These are phyloP conservation scores for Trametes sanguinea DNA, from an alignment of 768 basidiomycete genomes.

Conservation along the genomic window DNA sequence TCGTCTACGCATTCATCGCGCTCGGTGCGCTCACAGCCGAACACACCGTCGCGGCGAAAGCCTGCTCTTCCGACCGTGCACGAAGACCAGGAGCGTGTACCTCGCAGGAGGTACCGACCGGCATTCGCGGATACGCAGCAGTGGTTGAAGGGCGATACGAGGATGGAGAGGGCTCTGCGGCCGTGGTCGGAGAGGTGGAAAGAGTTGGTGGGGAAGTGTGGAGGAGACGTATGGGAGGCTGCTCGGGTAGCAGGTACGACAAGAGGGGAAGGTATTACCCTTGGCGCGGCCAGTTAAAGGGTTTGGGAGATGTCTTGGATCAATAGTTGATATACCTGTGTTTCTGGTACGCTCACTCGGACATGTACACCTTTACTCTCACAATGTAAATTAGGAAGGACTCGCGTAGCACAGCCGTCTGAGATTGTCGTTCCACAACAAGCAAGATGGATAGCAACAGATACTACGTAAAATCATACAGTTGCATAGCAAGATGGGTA, in stretches of 20 bases:
- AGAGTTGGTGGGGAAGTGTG: constrained; percentile 10
- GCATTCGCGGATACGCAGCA: constrained; percentile 30
- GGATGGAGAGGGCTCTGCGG: constrained; percentile 23
- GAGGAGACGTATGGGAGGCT: constrained; percentile 17
- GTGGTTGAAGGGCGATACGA: constrained; percentile 29
- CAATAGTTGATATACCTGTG: neutral
- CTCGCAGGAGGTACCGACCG: constrained; percentile 25
- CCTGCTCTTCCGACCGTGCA: constrained; percentile 4
- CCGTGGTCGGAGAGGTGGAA: constrained; percentile 20
- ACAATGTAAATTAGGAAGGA: no score
- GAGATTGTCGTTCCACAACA: no score
- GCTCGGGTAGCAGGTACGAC: constrained; percentile 8
- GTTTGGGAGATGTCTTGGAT: neutral
- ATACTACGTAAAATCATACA: no score
- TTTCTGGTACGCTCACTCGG: no score
- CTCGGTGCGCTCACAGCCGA: constrained; percentile 8
- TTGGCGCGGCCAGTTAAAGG: neutral
- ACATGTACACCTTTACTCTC: no score
- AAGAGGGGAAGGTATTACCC: neutral
- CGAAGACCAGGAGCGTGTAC: constrained; percentile 21
- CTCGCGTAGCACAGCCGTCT: no score
- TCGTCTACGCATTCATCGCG: constrained; percentile 15
- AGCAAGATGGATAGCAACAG: no score
- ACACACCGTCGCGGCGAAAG: constrained; percentile 13
- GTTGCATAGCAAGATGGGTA: no score